A percentile compares a stretch with the other conserved stretches of the same genome.
phyloP scores from a whole-genome alignment of 73 alveolate genomes.

The Paramecium primaurelia region DNA sequence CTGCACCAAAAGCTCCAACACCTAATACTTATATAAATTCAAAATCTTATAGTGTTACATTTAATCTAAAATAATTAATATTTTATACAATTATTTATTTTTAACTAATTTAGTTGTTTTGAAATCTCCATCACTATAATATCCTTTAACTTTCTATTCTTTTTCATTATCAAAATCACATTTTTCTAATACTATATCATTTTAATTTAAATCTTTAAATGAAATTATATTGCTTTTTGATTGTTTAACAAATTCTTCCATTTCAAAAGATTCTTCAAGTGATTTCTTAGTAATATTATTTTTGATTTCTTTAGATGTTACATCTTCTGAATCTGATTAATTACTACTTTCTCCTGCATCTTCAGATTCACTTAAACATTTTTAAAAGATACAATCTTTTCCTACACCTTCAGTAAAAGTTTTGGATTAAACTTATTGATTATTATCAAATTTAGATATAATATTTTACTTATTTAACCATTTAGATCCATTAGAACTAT shows the following conservation, averaged over 20 bases:
- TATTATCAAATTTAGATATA: background rate
- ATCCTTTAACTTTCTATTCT: background rate
- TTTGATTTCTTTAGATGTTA: background rate
- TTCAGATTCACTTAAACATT: background rate
- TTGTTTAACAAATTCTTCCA: background rate
- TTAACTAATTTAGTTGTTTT: background rate
- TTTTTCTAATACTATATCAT: background rate
- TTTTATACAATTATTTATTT: background rate
- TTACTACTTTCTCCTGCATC: background rate
- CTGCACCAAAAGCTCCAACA: slow-evolving; percentile 63
- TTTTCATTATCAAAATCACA: background rate
- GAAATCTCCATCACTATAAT: slow-evolving; percentile 34
- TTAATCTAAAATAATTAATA: background rate
- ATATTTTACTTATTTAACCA: background rate
- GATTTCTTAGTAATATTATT: background rate
- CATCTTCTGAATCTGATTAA: background rate
- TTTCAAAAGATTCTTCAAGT: background rate
- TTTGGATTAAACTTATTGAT: background rate
- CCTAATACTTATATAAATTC: slow-evolving; percentile 46
- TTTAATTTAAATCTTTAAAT: background rate
- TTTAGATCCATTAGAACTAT: background rate
- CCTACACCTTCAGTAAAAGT: slow-evolving; percentile 9
- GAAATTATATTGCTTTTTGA: background rate
- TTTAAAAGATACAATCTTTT: background rate
- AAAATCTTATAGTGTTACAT: slow-evolving; percentile 36